Percentiles rank a stretch among this genome's conserved stretches.
Conservation (phyloP, 2,329 filamentous ascomycete species). For the Fusarium pseudoanthophilum region DNA sequence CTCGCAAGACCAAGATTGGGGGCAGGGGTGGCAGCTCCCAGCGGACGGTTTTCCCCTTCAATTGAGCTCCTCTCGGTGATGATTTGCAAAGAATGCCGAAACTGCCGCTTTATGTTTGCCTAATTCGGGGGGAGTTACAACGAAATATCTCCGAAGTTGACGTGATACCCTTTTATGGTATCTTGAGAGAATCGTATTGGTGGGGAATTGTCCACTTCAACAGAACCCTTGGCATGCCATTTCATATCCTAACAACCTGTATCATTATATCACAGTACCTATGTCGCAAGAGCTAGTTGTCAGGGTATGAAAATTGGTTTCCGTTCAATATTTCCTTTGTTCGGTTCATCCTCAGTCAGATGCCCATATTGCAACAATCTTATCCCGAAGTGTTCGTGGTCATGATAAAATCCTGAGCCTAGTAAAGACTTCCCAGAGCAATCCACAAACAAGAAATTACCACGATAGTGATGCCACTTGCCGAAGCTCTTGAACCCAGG, state of each 20-base stretch:
- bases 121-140: neutral
- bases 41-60: neutral
- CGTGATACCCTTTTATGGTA: conserved; percentile 25
- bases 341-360: neutral
- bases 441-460: conserved; percentile 15
- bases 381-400: neutral
- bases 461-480: neutral
- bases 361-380: neutral
- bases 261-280: neutral
- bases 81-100: conserved; percentile 1
- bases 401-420: neutral
- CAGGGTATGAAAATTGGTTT: neutral
- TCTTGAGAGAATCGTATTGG: conserved; percentile 22
- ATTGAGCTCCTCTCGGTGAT: neutral
- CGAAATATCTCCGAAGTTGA: conserved; percentile 6
- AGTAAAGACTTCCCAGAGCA: neutral
- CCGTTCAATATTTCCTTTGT: neutral
- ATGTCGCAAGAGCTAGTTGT: neutral
- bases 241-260: neutral
- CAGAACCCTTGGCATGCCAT: neutral
- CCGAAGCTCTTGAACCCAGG: neutral
- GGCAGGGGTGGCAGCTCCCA: neutral
- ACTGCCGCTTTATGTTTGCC: neutral
- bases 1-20: neutral
- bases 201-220: conserved; percentile 6